phyloP scores from a whole-genome alignment of 208 protist genomes.

The Porcisia deanei region DNA sequence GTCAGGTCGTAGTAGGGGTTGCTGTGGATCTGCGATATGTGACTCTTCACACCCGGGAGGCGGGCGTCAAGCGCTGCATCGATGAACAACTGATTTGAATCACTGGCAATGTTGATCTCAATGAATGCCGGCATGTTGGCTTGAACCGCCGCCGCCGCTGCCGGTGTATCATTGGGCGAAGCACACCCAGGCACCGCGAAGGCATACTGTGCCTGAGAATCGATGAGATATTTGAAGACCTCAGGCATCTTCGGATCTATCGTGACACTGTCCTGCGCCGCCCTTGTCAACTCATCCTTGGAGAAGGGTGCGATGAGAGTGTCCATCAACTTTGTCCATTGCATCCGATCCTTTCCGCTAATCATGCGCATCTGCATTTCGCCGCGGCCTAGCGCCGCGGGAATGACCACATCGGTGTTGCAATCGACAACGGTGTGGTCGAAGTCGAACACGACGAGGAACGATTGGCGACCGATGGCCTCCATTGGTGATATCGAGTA shows the following conservation, averaged over 20 bases:
- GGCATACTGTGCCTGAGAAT: constrained; percentile 34
- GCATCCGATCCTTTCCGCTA: constrained; percentile 32
- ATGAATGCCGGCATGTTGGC: constrained; percentile 35
- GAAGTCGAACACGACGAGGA: constrained; percentile 92
- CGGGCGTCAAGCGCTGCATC: constrained; percentile 53
- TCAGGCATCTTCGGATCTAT: constrained; percentile 65
- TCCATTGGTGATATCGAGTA: constrained; percentile 9
- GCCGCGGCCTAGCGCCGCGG: constrained; percentile 46
- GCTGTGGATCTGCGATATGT: constrained; percentile 82
- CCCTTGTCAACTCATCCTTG: constrained; percentile 43
- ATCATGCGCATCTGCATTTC: constrained; percentile 38
- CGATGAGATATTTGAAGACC: constrained; percentile 66
- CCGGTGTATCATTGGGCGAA: constrained; percentile 1
- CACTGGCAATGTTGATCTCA: constrained; percentile 85
- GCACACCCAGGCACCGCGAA: background rate
- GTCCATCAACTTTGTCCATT: constrained; percentile 85
- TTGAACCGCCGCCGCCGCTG: background rate
- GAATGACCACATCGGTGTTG: constrained; percentile 87
- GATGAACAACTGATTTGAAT: constrained; percentile 84
- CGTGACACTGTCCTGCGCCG: constrained; percentile 48
- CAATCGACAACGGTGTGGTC: constrained; percentile 87
- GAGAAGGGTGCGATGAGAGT: constrained; percentile 68
- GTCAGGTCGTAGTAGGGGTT: constrained; percentile 79
- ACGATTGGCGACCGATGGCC: constrained; percentile 72
- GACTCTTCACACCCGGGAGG: constrained; percentile 42